Evolutionary conservation across 768 basidiomycete species (phyloP), one percentile per base, ranked within the genome.

Genomic region (Mycena albidolilacea): DNA sequence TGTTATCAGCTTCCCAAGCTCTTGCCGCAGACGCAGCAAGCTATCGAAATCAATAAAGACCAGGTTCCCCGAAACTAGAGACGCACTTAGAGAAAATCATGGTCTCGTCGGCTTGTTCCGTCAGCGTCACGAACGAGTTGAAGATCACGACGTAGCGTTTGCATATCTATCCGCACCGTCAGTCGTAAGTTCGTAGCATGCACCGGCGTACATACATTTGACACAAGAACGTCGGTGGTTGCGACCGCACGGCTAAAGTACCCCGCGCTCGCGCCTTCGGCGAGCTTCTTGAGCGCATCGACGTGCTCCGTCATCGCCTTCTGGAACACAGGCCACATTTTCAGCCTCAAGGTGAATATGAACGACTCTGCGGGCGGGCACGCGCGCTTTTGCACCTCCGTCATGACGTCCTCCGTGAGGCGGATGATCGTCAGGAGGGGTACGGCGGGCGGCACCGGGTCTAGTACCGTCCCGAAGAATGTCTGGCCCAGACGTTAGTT

Each of bases 41-140:
- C 97, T 99, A 71, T 1, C 59, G 66, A 46, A 50, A 64, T 59
- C 2, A 41, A 44, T 54, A 35, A 50, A 21, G n/a, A 54, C 21
- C 21, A 67, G 64, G 60, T 6, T 12, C 41, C 57, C 48, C n/a
- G n/a, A 50, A 3, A 41, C 5, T 39, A 46, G 63, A 21, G 15
- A 79, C 91, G 76, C 78, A 97, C 97, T 97, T 97, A 30, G 93
- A 91, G 78, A 98, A 98, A 59, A 99, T 94, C 97, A 98, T 98
- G 10, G 95, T 95, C 80, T 98, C 97, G 76, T 98, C 96, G 52
- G 91, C 92, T 72, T 94, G 92, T 48, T 89, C 89, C 4, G 94
- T 95, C 74, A 99, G 83, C 38, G 90, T 89, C 23, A 97, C 90
- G 74, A 97, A 91, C 2, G 93, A 91, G 71, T 91, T 92, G 86